These are phyloP conservation scores for Naganishia friedmannii DNA, from an alignment of 768 basidiomycete species.

Conservation along the genomic window DNA sequence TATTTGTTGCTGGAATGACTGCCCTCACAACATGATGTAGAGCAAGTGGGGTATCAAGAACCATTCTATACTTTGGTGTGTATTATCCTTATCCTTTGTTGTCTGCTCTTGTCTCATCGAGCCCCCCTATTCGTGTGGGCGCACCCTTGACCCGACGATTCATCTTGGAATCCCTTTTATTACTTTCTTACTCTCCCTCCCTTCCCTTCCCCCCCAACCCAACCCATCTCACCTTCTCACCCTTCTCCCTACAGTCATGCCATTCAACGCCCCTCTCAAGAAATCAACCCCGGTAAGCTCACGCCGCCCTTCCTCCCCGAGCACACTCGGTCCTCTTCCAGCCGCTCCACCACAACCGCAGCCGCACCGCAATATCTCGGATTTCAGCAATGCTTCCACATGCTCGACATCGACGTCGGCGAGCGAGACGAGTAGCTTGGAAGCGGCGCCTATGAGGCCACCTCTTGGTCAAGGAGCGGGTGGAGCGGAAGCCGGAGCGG, in stretches of 20 bases:
- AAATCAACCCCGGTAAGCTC: constrained; percentile 3
- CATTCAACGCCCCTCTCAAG: constrained; percentile 18
- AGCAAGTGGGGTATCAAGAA: too few relatives aligned
- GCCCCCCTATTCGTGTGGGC: too few relatives aligned
- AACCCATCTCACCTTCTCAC: not conserved
- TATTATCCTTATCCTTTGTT: too few relatives aligned
- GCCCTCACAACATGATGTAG: too few relatives aligned
- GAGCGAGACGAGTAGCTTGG: constrained; percentile 40
- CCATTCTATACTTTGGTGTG: too few relatives aligned
- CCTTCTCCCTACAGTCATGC: not conserved
- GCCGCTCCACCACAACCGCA: not conserved
- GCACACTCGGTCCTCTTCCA: not conserved
- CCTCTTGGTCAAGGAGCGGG: constrained; percentile 40
- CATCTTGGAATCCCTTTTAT: too few relatives aligned
- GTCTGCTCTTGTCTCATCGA: too few relatives aligned
- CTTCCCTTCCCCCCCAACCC: not conserved
- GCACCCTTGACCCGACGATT: too few relatives aligned
- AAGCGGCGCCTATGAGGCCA: constrained; percentile 50
- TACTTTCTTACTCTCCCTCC: not conserved
- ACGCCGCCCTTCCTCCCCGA: not conserved
- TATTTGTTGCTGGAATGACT: too few relatives aligned
- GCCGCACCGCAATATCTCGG: not conserved
- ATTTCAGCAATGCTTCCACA: not conserved
- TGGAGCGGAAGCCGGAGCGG: constrained; percentile 9
- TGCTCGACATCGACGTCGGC: constrained; percentile 16